These are phyloP conservation scores for Macrolepiota fuliginosa DNA, from an alignment of 768 basidiomycete genomes.

Conservation along the genomic window DNA sequence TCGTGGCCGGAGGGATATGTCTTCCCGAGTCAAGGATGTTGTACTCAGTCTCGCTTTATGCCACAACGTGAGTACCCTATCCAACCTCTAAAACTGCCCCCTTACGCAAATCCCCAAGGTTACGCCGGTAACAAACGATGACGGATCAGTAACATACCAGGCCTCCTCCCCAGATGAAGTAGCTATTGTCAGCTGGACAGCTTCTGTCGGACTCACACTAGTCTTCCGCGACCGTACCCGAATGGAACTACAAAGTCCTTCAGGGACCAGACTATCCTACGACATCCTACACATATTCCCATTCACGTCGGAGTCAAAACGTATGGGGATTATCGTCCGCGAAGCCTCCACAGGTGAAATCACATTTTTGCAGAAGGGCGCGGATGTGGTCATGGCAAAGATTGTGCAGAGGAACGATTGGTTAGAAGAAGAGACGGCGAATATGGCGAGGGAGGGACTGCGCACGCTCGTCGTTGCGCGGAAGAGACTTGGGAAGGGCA, in stretches of 20 bases:
- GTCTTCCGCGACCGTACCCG: constrained; percentile 85
- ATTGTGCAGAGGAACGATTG: constrained; percentile 98
- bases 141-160: constrained; percentile 94
- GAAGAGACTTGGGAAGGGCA: constrained; percentile 66
- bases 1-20: constrained; percentile 92
- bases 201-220: constrained; percentile 89
- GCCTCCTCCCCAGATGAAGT: constrained; percentile 99
- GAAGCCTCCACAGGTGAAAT: constrained; percentile 76
- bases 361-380: constrained; percentile 93
- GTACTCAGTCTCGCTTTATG: constrained; percentile 92
- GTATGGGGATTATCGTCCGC: constrained; percentile 96
- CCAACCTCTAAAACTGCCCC: not conserved
- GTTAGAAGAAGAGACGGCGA: constrained; percentile 97
- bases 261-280: constrained; percentile 61
- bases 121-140: constrained; percentile 92
- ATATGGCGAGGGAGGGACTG: constrained; percentile 97
- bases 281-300: constrained; percentile 96
- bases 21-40: constrained; percentile 87
- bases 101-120: constrained; percentile 50
- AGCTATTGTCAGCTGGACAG: constrained; percentile 97
- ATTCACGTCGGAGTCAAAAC: constrained; percentile 97
- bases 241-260: constrained; percentile 80
- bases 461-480: constrained; percentile 92
- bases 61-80: constrained; percentile 70
- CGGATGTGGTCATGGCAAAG: constrained; percentile 95